A percentile compares a stretch with the other conserved stretches of the same genome.
phyloP scores from a whole-genome alignment of 768 basidiomycete species.

The Tephrocybe sp. region DNA sequence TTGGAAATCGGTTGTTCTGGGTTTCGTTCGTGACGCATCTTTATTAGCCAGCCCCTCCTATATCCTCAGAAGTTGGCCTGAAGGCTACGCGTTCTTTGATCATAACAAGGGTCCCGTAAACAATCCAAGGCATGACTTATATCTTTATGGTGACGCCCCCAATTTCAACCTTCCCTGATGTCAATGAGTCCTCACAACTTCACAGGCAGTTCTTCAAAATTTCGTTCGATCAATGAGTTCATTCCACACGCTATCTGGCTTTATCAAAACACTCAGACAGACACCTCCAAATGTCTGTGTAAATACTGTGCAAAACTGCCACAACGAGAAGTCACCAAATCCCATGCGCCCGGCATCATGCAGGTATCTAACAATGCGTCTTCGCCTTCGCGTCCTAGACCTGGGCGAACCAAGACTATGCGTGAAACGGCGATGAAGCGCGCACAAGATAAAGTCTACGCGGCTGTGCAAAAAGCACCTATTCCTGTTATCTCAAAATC shows the following conservation, averaged over 20 bases:
- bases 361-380: slow-evolving; percentile 25
- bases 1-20: slow-evolving; percentile 3
- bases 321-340: slow-evolving; percentile 67
- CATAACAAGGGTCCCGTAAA: slow-evolving; percentile 64
- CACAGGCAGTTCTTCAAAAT: slow-evolving; percentile 49
- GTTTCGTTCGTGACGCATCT: slow-evolving; percentile 5
- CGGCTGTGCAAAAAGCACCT: slow-evolving; percentile 38
- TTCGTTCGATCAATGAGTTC: slow-evolving; percentile 84
- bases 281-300: slow-evolving; percentile 58
- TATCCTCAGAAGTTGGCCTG: slow-evolving; percentile 63
- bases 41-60: slow-evolving; percentile 51
- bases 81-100: slow-evolving; percentile 67
- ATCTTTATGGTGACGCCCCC: slow-evolving; percentile 60
- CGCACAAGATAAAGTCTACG: slow-evolving; percentile 33
- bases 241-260: slow-evolving; percentile 84
- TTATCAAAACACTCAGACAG: slow-evolving; percentile 46
- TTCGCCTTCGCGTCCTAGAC: slow-evolving; percentile 22
- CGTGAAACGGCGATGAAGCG: slow-evolving; percentile 24
- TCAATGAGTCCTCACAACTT: slow-evolving; percentile 1
- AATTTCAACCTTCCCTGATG: not conserved
- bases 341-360: slow-evolving; percentile 40
- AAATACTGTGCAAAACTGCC: slow-evolving; percentile 74
- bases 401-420: slow-evolving; percentile 18
- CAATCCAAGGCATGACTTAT: slow-evolving; percentile 68
- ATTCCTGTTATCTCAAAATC: slow-evolving; percentile 28